Conservation (phyloP, 805 yeast species). For the Saitoella complicata region DNA sequence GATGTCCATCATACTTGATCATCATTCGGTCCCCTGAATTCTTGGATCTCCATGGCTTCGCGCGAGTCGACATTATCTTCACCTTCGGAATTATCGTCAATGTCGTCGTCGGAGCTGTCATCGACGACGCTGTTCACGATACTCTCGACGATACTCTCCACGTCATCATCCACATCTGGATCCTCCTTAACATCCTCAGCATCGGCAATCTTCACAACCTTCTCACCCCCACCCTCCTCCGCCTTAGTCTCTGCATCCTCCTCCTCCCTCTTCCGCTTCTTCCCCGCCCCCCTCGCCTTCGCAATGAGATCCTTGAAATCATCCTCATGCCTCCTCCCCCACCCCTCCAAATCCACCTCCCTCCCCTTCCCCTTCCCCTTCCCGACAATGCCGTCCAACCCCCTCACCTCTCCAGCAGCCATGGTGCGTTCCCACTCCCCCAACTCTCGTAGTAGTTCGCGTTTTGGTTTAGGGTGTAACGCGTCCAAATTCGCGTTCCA, state of each 20-base stretch:
- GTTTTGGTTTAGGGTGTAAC: constrained; percentile 41
- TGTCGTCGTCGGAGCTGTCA: constrained; percentile 6
- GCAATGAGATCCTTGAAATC: constrained; percentile 16
- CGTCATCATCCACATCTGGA: background rate
- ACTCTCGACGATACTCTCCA: constrained; percentile 2
- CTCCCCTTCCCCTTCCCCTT: constrained; percentile 14
- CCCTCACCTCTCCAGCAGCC: constrained; percentile 34
- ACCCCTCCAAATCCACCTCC: constrained; percentile 13
- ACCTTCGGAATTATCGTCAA: no score
- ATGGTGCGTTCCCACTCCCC: constrained; percentile 46
- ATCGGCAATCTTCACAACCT: background rate
- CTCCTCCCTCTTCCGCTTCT: background rate
- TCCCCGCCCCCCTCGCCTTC: constrained; percentile 8
- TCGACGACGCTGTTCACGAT: constrained; percentile 6
- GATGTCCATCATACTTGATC: no score
- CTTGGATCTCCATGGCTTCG: no score
- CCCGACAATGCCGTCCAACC: constrained; percentile 44
- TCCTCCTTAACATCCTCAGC: background rate
- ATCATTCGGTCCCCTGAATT: no score
- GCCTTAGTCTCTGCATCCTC: background rate
- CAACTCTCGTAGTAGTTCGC: constrained; percentile 38
- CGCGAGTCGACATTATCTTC: no score
- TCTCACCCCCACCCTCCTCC: background rate
- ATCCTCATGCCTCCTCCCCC: constrained; percentile 13
- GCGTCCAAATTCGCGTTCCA: constrained; percentile 76